Evolutionary conservation across 805 yeast species (phyloP).

Genomic region (Candida boidinii): DNA sequence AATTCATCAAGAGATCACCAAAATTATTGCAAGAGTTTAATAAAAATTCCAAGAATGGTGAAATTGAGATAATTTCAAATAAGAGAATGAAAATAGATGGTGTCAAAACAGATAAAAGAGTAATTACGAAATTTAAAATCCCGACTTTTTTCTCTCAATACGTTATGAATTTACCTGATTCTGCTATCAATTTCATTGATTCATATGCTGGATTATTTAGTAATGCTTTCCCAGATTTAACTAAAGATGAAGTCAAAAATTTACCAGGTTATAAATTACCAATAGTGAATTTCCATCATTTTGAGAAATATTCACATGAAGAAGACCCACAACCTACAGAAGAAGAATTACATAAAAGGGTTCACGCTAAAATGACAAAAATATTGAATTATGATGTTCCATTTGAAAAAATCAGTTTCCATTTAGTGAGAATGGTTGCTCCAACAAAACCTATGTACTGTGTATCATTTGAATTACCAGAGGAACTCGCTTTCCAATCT

Average conservation of each 20-base stretch:
- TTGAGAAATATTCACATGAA: conserved; percentile 75
- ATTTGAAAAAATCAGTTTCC: conserved; percentile 49
- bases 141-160: conserved; percentile 61
- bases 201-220: conserved; percentile 69
- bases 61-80: conserved; percentile 7
- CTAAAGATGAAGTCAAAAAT: conserved; percentile 24
- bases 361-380: conserved; percentile 43
- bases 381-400: conserved; percentile 41
- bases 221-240: conserved; percentile 25
- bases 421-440: conserved; percentile 86
- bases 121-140: conserved; percentile 23
- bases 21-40: conserved; percentile 38
- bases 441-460: conserved; percentile 97
- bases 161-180: conserved; percentile 94
- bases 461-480: conserved; percentile 68
- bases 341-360: conserved; percentile 59
- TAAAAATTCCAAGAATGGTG: conserved; percentile 21
- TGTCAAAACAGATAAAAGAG: conserved; percentile 15
- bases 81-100: conserved; percentile 7
- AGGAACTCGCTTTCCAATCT: conserved; percentile 60
- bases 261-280: conserved; percentile 56
- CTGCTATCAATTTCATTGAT: conserved; percentile 76
- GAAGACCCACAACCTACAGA: conserved; percentile 59
- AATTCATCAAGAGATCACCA: conserved; percentile 61
- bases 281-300: conserved; percentile 79